These are phyloP conservation scores for Trypanosoma platydactyli DNA, from an alignment of 208 protist species.

Conservation along the genomic window DNA sequence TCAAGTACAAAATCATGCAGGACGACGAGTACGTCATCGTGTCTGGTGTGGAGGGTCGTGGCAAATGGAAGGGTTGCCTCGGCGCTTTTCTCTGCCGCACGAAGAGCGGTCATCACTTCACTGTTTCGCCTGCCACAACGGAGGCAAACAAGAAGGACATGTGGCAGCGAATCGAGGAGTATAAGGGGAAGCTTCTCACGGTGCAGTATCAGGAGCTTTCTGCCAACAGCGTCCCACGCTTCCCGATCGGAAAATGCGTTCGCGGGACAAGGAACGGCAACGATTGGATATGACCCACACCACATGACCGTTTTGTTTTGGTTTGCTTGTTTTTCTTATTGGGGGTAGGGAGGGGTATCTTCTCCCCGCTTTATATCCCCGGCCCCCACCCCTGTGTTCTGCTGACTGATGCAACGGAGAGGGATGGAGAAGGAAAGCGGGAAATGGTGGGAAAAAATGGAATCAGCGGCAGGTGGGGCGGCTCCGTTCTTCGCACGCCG, in stretches of 20 bases:
- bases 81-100: constrained; percentile 83
- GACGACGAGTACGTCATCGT: constrained; percentile 89
- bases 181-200: constrained; percentile 83
- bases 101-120: constrained; percentile 54
- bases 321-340: constrained; percentile 21
- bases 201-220: constrained; percentile 89
- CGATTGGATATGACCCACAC: constrained; percentile 74
- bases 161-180: constrained; percentile 54
- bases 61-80: constrained; percentile 81
- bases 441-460: too few relatives aligned
- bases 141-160: constrained; percentile 66
- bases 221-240: constrained; percentile 78
- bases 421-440: too few relatives aligned
- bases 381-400: too few relatives aligned
- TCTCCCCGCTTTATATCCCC: too few relatives aligned
- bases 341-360: too few relatives aligned
- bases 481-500: too few relatives aligned
- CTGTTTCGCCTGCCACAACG: constrained; percentile 74
- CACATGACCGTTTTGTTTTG: background rate
- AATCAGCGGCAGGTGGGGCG: too few relatives aligned
- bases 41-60: constrained; percentile 72
- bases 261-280: constrained; percentile 60
- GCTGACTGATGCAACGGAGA: too few relatives aligned
- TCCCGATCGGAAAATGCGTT: constrained; percentile 83
- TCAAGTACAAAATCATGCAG: constrained; percentile 91